phyloP scores from a whole-genome alignment of 2,329 filamentous ascomycete genomes.

The Bertia moriformis region DNA sequence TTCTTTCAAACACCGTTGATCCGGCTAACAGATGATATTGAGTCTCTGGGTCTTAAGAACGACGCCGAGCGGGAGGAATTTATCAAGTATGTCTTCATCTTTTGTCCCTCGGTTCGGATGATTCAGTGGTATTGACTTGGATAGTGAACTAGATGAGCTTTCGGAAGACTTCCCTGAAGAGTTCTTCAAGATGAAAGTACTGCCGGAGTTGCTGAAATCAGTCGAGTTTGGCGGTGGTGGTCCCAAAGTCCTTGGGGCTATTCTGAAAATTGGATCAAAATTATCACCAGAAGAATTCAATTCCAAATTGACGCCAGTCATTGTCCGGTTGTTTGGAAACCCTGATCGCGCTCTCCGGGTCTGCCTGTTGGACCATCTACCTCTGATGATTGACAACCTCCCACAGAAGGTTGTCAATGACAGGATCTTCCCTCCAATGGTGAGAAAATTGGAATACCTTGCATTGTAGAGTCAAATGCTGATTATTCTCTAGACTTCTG shows the following conservation, averaged over 20 bases:
- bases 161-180: conserved; percentile 93
- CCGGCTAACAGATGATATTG: conserved; percentile 79
- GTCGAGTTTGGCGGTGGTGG: conserved; percentile 97
- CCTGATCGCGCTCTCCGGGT: conserved; percentile 87
- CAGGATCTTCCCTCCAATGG: conserved; percentile 91
- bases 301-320: conserved; percentile 65
- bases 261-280: conserved; percentile 82
- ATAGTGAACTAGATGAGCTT: conserved; percentile 60
- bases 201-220: conserved; percentile 91
- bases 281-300: conserved; percentile 84
- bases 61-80: conserved; percentile 75
- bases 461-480: no score
- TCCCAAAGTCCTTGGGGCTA: conserved; percentile 73
- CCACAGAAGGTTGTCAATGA: conserved; percentile 83
- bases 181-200: conserved; percentile 92
- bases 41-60: conserved; percentile 78
- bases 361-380: conserved; percentile 75
- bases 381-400: conserved; percentile 79
- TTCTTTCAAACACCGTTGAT: conserved; percentile 93
- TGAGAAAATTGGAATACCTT: conserved; percentile 17
- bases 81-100: conserved; percentile 34
- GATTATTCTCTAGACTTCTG: conserved; percentile 45
- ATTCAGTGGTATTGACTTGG: not conserved
- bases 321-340: conserved; percentile 76
- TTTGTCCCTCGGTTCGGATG: not conserved